Base-by-base conservation (phyloP, 2,329 filamentous ascomycete genomes). In the Hypoxylon sp. region DNA sequence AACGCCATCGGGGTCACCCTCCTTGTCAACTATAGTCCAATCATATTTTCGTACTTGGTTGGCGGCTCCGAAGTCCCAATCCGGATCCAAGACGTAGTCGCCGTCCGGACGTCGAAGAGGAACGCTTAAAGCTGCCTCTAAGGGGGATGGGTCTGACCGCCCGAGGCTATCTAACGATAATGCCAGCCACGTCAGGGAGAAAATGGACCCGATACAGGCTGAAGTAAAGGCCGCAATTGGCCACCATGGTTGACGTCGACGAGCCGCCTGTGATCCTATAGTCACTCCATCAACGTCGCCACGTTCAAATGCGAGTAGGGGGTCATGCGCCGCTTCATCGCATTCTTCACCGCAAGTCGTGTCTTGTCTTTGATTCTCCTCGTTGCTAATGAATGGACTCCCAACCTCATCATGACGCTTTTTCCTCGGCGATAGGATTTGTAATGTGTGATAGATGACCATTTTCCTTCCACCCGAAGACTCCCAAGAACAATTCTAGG, bases 1-100 rank as follows among this genome's bases (percentile, higher is more conserved):
- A 19, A 89, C 78, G 2, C 86, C 89, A 72, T 91, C 88, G 0
- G 89, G 90, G 58, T 88, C 89, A 45, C 87, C 82, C 0, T 82
- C 79, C 32, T 85, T 85, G 65, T 91, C 87, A 9, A 79, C 75
- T 30, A 92, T 85, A 0, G 80, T 85, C 89, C 89, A 92, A 66
- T 84, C 79, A 72, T 89, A 90, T 68, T 87, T 83, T 71, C 90
- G 83, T 1, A 81, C 83, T 14, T 81, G 82, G 0, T 85, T 82
- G 2, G 81, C 70, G 0, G 85, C 83, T 17, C 80, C 49, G 66
- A 83, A 83, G 64, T 90, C 78, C 90, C 90, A 92, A 1, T 79
- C 70, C 0, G 82, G 74, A 55, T 86, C 80, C 14, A 93, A 80
- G 3, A 89, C 76, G 65, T 92, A 91, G 53, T 89, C 85, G 0